Evolutionary conservation across 164 flowering plant genomes (phyloP).

Genomic region (Cinnamomum micranthum): DNA sequence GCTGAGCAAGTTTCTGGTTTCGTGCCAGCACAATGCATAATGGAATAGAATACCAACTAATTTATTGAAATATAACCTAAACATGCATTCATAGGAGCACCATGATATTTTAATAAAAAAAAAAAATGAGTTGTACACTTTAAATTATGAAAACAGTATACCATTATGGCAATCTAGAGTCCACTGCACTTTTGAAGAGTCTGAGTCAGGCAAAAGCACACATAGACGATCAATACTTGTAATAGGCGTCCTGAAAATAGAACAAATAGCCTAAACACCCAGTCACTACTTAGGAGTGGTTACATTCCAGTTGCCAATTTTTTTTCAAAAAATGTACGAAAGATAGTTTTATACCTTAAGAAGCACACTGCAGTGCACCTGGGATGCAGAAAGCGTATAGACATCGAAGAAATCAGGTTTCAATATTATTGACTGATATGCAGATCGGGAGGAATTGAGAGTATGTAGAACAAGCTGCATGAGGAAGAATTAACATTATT

Average conservation of each 20-base stretch:
- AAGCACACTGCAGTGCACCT: slow-evolving; percentile 80
- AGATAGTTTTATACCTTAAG: slow-evolving; percentile 56
- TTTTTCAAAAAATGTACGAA: slow-evolving; percentile 2
- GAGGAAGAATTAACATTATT: not conserved
- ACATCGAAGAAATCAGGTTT: slow-evolving; percentile 76
- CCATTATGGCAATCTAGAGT: slow-evolving; percentile 68
- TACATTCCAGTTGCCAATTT: not conserved
- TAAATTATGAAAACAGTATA: slow-evolving; percentile 15
- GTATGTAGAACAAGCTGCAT: slow-evolving; percentile 73
- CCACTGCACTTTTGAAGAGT: slow-evolving; percentile 84
- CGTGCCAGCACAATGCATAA: no score
- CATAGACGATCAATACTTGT: slow-evolving; percentile 58
- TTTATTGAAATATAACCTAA: no score
- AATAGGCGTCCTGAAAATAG: slow-evolving; percentile 86
- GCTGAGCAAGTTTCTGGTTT: not conserved
- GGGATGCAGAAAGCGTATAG: slow-evolving; percentile 43
- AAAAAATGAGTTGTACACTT: not conserved
- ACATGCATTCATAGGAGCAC: not conserved
- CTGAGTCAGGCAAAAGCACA: slow-evolving; percentile 54
- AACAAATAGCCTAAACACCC: slow-evolving; percentile 68
- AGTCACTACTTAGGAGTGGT: slow-evolving; percentile 10
- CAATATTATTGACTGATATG: slow-evolving; percentile 62
- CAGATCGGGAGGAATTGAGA: slow-evolving; percentile 82
- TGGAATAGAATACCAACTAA: no score
- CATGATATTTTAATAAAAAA: not conserved